phyloP scores from a whole-genome alignment of 2,329 filamentous ascomycete genomes.

The Atkinsonella texensis region DNA sequence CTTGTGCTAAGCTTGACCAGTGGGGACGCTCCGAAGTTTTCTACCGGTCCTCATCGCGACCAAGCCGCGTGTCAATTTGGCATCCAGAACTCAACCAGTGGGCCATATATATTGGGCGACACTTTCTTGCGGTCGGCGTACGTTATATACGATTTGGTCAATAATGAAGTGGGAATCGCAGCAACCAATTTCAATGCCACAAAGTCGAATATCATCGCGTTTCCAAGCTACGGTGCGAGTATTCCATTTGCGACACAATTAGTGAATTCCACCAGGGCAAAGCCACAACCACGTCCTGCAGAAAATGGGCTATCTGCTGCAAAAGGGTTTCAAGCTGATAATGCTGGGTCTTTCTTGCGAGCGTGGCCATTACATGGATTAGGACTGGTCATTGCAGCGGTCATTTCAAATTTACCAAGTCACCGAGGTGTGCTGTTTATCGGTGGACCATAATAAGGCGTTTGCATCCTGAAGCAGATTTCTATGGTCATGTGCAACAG shows the following conservation, averaged over 20 bases:
- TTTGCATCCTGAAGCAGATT: too few species aligned
- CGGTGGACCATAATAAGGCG: too few species aligned
- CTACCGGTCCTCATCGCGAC: constrained; percentile 29
- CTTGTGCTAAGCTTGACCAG: constrained; percentile 36
- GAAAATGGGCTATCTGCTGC: constrained; percentile 16
- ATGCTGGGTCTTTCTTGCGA: background rate
- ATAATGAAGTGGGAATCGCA: constrained; percentile 44
- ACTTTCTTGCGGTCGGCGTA: constrained; percentile 43
- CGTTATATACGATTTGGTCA: constrained; percentile 46
- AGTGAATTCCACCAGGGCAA: constrained; percentile 14
- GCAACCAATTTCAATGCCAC: constrained; percentile 44
- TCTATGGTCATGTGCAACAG: too few species aligned
- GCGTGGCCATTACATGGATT: background rate
- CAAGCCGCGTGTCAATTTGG: constrained; percentile 42
- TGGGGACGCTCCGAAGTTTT: constrained; percentile 23
- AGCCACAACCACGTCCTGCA: constrained; percentile 7
- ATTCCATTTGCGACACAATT: constrained; percentile 37
- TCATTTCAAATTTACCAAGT: background rate
- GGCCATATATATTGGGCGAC: constrained; percentile 29
- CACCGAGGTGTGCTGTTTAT: too few species aligned
- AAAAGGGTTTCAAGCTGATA: constrained; percentile 19
- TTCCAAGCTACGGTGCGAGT: constrained; percentile 33
- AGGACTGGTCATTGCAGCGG: background rate
- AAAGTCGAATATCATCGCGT: constrained; percentile 35
- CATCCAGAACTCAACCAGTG: constrained; percentile 35